Conservation (phyloP, 2,329 filamentous ascomycete species). For the Hymenoscyphus repandus region DNA sequence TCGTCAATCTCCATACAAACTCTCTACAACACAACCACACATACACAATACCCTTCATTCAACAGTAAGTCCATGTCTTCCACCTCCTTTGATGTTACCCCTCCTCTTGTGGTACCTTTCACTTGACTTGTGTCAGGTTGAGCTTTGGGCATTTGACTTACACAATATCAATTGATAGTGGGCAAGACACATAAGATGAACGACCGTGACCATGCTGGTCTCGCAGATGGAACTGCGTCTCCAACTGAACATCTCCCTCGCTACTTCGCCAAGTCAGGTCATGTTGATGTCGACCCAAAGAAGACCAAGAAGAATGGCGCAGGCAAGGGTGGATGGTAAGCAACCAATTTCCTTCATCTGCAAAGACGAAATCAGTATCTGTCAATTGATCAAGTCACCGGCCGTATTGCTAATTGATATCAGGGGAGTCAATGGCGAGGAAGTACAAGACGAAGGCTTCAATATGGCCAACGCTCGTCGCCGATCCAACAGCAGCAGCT, state of each 20-base stretch:
- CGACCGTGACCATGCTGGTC: conserved; percentile 78
- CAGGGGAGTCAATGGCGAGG: conserved; percentile 81
- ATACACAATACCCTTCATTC: conserved; percentile 7
- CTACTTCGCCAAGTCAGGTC: conserved; percentile 87
- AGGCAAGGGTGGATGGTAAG: conserved; percentile 92
- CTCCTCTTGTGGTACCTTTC: conserved; percentile 7
- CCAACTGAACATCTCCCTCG: conserved; percentile 72
- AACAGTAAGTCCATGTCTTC: conserved; percentile 24
- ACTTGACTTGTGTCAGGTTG: conserved; percentile 4
- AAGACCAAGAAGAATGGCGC: conserved; percentile 96
- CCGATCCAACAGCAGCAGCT: conserved; percentile 83
- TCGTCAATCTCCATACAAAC: not conserved
- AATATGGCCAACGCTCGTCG: conserved; percentile 81
- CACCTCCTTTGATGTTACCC: conserved; percentile 15
- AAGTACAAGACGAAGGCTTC: conserved; percentile 79
- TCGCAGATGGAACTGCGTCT: conserved; percentile 66
- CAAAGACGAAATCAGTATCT: too few relatives aligned
- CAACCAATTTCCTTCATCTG: conserved; percentile 1
- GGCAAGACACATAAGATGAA: conserved; percentile 96
- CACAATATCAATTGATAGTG: conserved; percentile 52
- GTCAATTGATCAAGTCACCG: too few relatives aligned
- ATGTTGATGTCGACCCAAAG: conserved; percentile 75
- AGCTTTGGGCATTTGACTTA: conserved; percentile 15
- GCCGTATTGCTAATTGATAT: conserved; percentile 11
- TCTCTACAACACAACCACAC: conserved; percentile 4